A percentile compares a stretch with the other conserved stretches of the same genome.
These are phyloP conservation scores for Dactylellina leptospora DNA, from an alignment of 2,329 filamentous ascomycete species.

Conservation along the genomic window DNA sequence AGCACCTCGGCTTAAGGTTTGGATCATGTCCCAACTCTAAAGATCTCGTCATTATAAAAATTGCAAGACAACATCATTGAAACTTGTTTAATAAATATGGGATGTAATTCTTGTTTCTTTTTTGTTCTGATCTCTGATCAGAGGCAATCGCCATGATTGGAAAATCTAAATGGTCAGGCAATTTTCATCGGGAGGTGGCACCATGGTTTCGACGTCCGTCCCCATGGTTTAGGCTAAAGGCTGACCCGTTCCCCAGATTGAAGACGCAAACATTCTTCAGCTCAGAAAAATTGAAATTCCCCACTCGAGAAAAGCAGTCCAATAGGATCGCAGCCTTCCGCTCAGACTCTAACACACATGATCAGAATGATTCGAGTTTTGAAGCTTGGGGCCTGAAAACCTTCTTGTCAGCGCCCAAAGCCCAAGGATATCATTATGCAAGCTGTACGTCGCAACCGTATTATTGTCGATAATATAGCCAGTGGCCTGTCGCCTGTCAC, in stretches of 20 bases:
- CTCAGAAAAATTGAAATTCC: conserved; percentile 3
- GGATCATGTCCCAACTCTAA: no score
- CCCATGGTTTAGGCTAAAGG: conserved; percentile 36
- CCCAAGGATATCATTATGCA: no score
- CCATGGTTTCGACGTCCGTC: conserved; percentile 19
- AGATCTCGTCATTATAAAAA: no score
- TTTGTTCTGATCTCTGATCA: no score
- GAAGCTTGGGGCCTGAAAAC: no score
- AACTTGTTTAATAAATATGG: no score
- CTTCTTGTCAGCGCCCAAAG: neutral
- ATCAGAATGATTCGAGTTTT: conserved; percentile 12
- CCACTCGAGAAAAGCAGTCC: neutral
- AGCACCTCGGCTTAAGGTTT: no score
- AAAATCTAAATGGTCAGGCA: neutral
- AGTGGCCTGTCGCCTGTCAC: conserved; percentile 34
- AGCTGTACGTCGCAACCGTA: conserved; percentile 12
- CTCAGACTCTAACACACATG: conserved; percentile 10
- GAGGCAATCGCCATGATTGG: conserved; percentile 28
- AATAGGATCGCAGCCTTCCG: conserved; percentile 30
- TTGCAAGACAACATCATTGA: no score
- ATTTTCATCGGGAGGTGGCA: neutral
- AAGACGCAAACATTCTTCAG: conserved; percentile 26
- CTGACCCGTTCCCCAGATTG: conserved; percentile 31
- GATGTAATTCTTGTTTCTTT: no score
- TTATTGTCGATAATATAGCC: neutral